phyloP scores from a whole-genome alignment of 257 asterid species.

The Penstemon eatonii region DNA sequence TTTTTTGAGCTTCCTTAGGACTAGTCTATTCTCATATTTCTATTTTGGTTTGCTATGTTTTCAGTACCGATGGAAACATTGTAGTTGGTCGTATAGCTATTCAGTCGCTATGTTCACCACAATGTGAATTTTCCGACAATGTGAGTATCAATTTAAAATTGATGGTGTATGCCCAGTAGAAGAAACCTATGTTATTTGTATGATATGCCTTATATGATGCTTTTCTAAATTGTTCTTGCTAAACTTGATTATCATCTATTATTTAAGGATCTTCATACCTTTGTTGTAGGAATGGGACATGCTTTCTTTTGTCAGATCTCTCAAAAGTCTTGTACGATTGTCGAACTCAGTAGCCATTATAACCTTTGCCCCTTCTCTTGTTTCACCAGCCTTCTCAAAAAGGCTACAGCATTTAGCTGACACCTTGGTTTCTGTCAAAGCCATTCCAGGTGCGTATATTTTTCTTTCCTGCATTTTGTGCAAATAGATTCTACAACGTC shows the following conservation, averaged over 20 bases:
- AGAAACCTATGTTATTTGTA: neutral
- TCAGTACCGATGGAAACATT: conserved; percentile 56
- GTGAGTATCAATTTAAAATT: conserved; percentile 35
- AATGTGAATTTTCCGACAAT: conserved; percentile 73
- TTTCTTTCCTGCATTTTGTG: conserved; percentile 19
- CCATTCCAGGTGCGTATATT: conserved; percentile 68
- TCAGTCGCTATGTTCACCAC: conserved; percentile 90
- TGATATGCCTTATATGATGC: neutral
- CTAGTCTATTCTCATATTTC: neutral
- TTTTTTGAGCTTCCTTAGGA: conserved; percentile 3
- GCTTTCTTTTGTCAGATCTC: conserved; percentile 75
- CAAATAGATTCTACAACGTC: neutral
- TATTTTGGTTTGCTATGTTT: conserved; percentile 23
- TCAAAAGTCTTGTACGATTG: conserved; percentile 64
- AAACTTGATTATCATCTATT: conserved; percentile 8
- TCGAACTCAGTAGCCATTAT: conserved; percentile 87
- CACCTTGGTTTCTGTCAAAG: conserved; percentile 79
- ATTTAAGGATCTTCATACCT: conserved; percentile 13
- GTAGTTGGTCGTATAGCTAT: conserved; percentile 73
- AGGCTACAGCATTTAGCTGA: conserved; percentile 98
- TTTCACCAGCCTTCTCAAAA: conserved; percentile 65
- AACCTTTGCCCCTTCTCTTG: conserved; percentile 81
- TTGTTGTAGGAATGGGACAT: conserved; percentile 79
- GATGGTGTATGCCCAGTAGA: neutral
- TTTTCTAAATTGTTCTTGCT: neutral